These are phyloP conservation scores for Tylopilus cervinicoccineus DNA, from an alignment of 768 basidiomycete genomes.

Conservation along the genomic window DNA sequence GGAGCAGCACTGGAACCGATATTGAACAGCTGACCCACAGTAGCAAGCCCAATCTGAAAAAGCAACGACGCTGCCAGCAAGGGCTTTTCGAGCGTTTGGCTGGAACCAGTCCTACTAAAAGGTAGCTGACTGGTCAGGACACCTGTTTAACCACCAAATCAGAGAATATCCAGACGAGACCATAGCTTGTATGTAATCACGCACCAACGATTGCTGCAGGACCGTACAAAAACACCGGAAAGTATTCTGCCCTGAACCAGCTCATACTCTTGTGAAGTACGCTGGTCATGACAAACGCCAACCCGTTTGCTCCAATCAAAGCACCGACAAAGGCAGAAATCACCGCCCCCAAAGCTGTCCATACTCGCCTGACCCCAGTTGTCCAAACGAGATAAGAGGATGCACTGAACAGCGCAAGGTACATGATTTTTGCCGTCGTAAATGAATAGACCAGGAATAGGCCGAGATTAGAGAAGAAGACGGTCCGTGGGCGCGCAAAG, in stretches of 20 bases:
- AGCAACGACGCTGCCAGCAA: slow-evolving; percentile 60
- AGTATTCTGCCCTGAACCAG: slow-evolving; percentile 78
- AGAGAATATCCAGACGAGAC: neutral
- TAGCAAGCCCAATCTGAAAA: slow-evolving; percentile 51
- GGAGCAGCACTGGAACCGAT: slow-evolving; percentile 78
- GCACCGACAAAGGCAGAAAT: slow-evolving; percentile 51
- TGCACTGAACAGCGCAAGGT: slow-evolving; percentile 46
- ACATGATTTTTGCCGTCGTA: slow-evolving; percentile 61
- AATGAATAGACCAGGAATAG: slow-evolving; percentile 73
- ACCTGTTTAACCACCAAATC: slow-evolving; percentile 38
- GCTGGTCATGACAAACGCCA: slow-evolving; percentile 64
- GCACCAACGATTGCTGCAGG: slow-evolving; percentile 70
- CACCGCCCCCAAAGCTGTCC: slow-evolving; percentile 46
- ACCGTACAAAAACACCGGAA: slow-evolving; percentile 64
- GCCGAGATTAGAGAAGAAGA: slow-evolving; percentile 75
- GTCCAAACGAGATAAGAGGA: slow-evolving; percentile 43
- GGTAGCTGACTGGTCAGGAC: slow-evolving; percentile 59
- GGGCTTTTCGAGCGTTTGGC: slow-evolving; percentile 51
- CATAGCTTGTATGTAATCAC: slow-evolving; percentile 22
- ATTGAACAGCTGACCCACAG: slow-evolving; percentile 56
- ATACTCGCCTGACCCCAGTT: slow-evolving; percentile 27
- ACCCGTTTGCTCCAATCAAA: slow-evolving; percentile 58
- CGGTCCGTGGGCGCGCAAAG: slow-evolving; percentile 53
- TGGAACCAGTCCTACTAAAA: slow-evolving; percentile 29
- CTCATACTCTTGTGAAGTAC: slow-evolving; percentile 70